A percentile compares a stretch with the other conserved stretches of the same genome.
phyloP scores from a whole-genome alignment of 345 rosid genomes.

The Litchi chinensis region DNA sequence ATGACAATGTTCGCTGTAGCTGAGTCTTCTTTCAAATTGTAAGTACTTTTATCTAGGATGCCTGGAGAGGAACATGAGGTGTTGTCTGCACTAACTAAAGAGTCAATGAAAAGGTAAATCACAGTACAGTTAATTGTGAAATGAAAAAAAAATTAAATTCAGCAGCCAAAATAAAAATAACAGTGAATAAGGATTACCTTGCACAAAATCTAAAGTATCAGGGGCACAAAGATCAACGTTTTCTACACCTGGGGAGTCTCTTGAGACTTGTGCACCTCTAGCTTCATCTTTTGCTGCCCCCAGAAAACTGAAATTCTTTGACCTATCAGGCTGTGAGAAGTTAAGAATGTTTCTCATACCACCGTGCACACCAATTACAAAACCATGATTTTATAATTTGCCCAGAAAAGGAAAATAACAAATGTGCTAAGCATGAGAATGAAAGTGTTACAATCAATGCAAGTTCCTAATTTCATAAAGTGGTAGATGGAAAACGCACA shows the following conservation, averaged over 20 bases:
- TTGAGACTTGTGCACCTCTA: slow-evolving; percentile 28
- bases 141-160: slow-evolving; percentile 21
- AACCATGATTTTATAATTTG: slow-evolving; percentile 14
- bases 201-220: slow-evolving; percentile 55
- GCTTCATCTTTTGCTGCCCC: slow-evolving; percentile 30
- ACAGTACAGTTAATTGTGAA: slow-evolving; percentile 15
- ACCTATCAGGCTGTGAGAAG: slow-evolving; percentile 63
- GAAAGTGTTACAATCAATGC: neutral
- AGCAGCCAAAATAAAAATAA: slow-evolving; percentile 15
- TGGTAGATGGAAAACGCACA: slow-evolving; percentile 8
- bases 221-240: slow-evolving; percentile 54
- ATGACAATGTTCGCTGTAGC: slow-evolving; percentile 28
- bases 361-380: slow-evolving; percentile 18
- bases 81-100: slow-evolving; percentile 42
- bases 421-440: neutral
- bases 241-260: slow-evolving; percentile 32
- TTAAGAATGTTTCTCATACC: slow-evolving; percentile 37
- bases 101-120: slow-evolving; percentile 18
- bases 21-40: slow-evolving; percentile 35
- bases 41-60: slow-evolving; percentile 22
- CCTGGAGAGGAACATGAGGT: slow-evolving; percentile 32
- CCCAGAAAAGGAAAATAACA: neutral
- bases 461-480: neutral
- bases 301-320: slow-evolving; percentile 32
- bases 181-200: slow-evolving; percentile 49